These are phyloP conservation scores for Rhytidiadelphus loreus DNA, from an alignment of 225 moss, liverwort and hornwort genomes.

Conservation along the genomic window DNA sequence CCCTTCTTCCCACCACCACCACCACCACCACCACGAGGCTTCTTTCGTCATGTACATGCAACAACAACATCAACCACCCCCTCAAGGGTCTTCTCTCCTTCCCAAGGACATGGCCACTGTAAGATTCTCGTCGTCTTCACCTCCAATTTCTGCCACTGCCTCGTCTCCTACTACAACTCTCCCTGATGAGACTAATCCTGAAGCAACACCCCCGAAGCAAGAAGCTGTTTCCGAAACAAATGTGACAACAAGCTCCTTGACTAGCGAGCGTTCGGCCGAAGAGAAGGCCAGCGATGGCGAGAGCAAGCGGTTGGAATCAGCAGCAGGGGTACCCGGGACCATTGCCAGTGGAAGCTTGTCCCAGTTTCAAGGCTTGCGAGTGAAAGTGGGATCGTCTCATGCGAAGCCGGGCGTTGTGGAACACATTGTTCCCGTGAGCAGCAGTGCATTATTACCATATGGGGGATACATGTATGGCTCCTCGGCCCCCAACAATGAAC, in stretches of 20 bases:
- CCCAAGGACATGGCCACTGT: neutral
- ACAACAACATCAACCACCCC: neutral
- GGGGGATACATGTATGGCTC: constrained; percentile 6
- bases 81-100: neutral
- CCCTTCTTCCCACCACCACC: neutral
- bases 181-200: neutral
- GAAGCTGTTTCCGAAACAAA: constrained; percentile 1
- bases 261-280: constrained; percentile 2
- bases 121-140: neutral
- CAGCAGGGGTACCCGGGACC: neutral
- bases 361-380: constrained; percentile 7
- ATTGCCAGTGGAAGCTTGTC: neutral
- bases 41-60: constrained; percentile 32
- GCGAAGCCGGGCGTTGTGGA: constrained; percentile 28
- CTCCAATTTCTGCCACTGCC: neutral
- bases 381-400: neutral
- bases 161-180: neutral
- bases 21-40: constrained; percentile 2
- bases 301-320: constrained; percentile 9
- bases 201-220: neutral
- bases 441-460: neutral
- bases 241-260: constrained; percentile 11
- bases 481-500: constrained; percentile 6
- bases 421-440: neutral
- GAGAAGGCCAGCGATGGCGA: neutral